These are phyloP conservation scores for Quercus engelmannii DNA, from an alignment of 306 rosid genomes.

Conservation along the genomic window DNA sequence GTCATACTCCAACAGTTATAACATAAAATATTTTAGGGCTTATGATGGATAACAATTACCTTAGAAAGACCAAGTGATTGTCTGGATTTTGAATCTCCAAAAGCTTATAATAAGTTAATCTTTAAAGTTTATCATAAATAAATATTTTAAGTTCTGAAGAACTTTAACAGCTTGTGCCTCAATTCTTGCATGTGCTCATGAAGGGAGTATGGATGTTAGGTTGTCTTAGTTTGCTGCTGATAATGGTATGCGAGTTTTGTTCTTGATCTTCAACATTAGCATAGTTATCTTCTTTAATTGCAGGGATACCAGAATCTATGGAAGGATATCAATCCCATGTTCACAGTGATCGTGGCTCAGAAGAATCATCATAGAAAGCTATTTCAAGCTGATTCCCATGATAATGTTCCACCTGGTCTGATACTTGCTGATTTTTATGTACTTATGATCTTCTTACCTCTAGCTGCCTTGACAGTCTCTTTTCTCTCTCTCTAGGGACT, in stretches of 20 bases:
- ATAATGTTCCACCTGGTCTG: constrained; percentile 89
- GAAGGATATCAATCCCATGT: constrained; percentile 58
- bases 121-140: background rate
- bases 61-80: background rate
- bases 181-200: background rate
- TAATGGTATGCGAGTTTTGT: background rate
- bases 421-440: constrained; percentile 2
- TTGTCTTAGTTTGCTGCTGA: background rate
- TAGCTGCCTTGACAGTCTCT: background rate
- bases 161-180: background rate
- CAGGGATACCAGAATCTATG: constrained; percentile 84
- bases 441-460: background rate
- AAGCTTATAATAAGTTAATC: background rate
- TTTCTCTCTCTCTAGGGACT: no score
- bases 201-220: background rate
- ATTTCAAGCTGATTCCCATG: constrained; percentile 51
- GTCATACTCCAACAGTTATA: background rate
- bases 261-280: constrained; percentile 5
- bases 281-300: constrained; percentile 25
- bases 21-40: background rate
- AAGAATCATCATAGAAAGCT: constrained; percentile 82
- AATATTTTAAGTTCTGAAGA: background rate
- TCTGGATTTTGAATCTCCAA: no score
- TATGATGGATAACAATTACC: background rate
- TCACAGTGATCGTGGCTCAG: constrained; percentile 78